Conservation (phyloP, 1,139 yeast genomes). For the Blastobotrys buckinghamii region DNA sequence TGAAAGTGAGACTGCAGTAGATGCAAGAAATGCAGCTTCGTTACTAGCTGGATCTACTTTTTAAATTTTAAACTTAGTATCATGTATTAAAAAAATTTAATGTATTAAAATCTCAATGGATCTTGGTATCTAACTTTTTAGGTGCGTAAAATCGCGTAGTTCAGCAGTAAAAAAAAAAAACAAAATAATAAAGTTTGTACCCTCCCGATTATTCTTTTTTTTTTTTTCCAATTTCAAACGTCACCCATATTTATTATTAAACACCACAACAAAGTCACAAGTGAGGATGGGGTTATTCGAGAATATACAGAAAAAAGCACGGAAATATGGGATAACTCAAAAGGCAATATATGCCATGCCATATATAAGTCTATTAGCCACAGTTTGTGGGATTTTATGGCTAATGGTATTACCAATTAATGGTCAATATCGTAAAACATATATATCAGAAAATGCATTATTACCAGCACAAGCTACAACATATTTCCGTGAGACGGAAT, state of each 20-base stretch:
- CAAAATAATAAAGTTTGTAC: too few relatives aligned
- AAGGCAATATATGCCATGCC: constrained; percentile 43
- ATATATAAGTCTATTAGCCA: constrained; percentile 51
- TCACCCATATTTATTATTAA: too few relatives aligned
- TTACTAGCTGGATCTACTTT: constrained; percentile 73
- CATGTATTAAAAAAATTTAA: background rate
- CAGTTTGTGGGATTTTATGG: constrained; percentile 61
- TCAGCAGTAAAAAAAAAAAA: too few relatives aligned
- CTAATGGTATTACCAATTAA: constrained; percentile 65
- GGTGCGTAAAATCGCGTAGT: too few relatives aligned
- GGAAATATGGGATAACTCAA: constrained; percentile 28
- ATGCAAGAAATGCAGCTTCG: constrained; percentile 79
- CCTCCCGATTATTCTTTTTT: background rate
- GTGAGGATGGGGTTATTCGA: constrained; percentile 40
- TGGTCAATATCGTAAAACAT: constrained; percentile 77
- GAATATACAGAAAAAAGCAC: constrained; percentile 28
- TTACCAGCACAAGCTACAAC: constrained; percentile 96
- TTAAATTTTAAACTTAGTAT: constrained; percentile 28
- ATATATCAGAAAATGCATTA: constrained; percentile 91
- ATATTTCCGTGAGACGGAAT: constrained; percentile 88
- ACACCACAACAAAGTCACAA: too few relatives aligned
- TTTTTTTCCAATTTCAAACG: background rate
- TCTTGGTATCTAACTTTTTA: too few relatives aligned
- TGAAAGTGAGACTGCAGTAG: constrained; percentile 40
- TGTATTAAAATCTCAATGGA: too few relatives aligned